These are phyloP conservation scores for Stramenopiles sp. DNA, from an alignment of 352 stramenopile species.

Conservation along the genomic window DNA sequence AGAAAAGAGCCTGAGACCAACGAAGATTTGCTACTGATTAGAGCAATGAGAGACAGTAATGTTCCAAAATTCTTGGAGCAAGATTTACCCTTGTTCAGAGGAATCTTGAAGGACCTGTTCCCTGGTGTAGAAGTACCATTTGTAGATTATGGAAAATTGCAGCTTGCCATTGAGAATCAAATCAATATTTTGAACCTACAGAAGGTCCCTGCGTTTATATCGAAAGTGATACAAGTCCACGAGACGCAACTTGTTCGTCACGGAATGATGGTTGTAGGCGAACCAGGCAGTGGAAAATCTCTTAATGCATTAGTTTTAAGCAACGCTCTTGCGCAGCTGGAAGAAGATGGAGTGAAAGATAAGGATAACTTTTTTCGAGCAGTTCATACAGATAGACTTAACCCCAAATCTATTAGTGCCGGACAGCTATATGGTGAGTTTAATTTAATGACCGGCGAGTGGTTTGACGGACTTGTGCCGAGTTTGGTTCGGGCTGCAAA, in stretches of 20 bases:
- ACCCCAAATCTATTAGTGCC: conserved; percentile 85
- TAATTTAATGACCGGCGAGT: conserved; percentile 76
- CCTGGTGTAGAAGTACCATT: conserved; percentile 73
- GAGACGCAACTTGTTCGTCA: conserved; percentile 76
- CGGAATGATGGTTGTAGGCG: conserved; percentile 79
- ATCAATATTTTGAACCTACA: conserved; percentile 46
- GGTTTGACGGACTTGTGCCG: conserved; percentile 70
- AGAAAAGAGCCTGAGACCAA: conserved; percentile 75
- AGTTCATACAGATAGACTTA: conserved; percentile 31
- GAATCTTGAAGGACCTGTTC: conserved; percentile 80
- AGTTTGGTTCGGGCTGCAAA: conserved; percentile 50
- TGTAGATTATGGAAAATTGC: conserved; percentile 70
- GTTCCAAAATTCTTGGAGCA: conserved; percentile 83
- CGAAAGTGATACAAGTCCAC: conserved; percentile 79
- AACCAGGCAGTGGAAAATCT: conserved; percentile 63
- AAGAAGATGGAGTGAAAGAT: conserved; percentile 49
- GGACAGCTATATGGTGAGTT: conserved; percentile 81
- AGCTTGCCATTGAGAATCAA: conserved; percentile 57
- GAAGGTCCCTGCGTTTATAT: conserved; percentile 56
- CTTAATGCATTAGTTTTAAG: conserved; percentile 51
- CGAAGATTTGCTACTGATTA: conserved; percentile 76
- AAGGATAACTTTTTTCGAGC: conserved; percentile 60
- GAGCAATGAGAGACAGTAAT: conserved; percentile 84
- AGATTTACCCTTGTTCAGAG: conserved; percentile 71
- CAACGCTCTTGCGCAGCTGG: conserved; percentile 42